phyloP scores from a whole-genome alignment of 192 early-diverging fungal genomes.

The Funneliformis geosporum region DNA sequence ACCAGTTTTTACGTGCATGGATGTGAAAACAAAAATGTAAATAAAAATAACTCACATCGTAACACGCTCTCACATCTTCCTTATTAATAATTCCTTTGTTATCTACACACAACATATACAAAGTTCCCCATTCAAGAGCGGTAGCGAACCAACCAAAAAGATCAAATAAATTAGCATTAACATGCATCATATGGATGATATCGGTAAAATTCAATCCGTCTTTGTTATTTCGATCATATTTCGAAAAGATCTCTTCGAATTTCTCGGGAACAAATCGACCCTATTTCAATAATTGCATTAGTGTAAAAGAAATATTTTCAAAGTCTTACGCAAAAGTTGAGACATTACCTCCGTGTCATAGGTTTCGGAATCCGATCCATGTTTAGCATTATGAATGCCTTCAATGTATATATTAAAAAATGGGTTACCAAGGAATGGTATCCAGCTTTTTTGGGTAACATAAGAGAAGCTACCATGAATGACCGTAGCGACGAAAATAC shows the following conservation, averaged over 20 bases:
- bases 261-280: constrained; percentile 55
- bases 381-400: constrained; percentile 53
- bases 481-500: constrained; percentile 37
- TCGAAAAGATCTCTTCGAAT: constrained; percentile 56
- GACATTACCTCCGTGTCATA: constrained; percentile 43
- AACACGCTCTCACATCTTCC: too few species aligned
- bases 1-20: too few species aligned
- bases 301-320: constrained; percentile 19
- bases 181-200: constrained; percentile 31
- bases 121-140: constrained; percentile 12
- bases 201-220: constrained; percentile 37
- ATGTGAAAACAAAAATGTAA: too few species aligned
- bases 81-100: too few species aligned
- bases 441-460: constrained; percentile 40
- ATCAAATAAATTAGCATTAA: constrained; percentile 40
- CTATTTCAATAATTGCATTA: constrained; percentile 11
- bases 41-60: too few species aligned
- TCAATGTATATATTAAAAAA: constrained; percentile 48
- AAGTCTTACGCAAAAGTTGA: not conserved
- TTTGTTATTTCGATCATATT: constrained; percentile 42
- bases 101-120: constrained; percentile 1
- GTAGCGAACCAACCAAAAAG: constrained; percentile 28
- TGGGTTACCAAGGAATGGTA: constrained; percentile 45
- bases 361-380: constrained; percentile 52
- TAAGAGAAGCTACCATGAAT: constrained; percentile 49